Evolutionary conservation across 352 stramenopile species (phyloP), one percentile per base, ranked within the genome.

Genomic region (Pythium dissotocum): DNA sequence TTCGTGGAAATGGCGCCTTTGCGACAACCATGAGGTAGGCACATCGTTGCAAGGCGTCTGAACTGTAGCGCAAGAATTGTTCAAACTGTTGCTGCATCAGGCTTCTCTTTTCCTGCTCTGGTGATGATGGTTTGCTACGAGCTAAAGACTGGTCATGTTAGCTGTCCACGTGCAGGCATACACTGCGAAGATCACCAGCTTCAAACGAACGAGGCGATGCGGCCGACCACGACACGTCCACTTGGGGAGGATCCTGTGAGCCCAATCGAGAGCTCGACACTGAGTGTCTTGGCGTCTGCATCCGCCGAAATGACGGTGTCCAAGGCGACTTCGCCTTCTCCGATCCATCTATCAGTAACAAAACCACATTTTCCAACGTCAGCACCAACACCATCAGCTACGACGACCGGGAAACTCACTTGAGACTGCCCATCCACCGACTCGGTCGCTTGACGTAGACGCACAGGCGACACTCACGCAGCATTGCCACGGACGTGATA

Each of bases 361-460:
- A 40, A 40, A 40, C 35, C 35, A 40, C 35, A 40, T 40, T 40
- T 40, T 40, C 35, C 35, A 40, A 6, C 6, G 35, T 40, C 35
- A 40, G 40, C 13, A 49, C 13, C 1, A 21, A 49, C 13, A 8
- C 40, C 40, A 49, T 2, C 40, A 49, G 7, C 40, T 49, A 49
- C 40, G 7, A 26, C 16, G 16, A 16, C 16, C 13, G 7, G 4
- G 24, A 49, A 8, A 53, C 46, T 30, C 46, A 53, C 46, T 53
- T 53, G 46, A 53, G 4, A 32, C 6, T 12, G 46, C n/a, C 46
- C 21, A 32, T 28, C 46, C 18, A 30, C 6, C n/a, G 46, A 53
- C 46, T 53, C n/a, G 46, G n/a, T 13, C 46, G 46, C 46, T 53
- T 53, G n/a, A 53, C 46, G 18, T 53, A 14, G n/a, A 53, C 46